Evolutionary conservation across 176 grass and related monocot species (phyloP), one percentile per base, ranked within the genome.

Genomic region (Poa pratensis): DNA sequence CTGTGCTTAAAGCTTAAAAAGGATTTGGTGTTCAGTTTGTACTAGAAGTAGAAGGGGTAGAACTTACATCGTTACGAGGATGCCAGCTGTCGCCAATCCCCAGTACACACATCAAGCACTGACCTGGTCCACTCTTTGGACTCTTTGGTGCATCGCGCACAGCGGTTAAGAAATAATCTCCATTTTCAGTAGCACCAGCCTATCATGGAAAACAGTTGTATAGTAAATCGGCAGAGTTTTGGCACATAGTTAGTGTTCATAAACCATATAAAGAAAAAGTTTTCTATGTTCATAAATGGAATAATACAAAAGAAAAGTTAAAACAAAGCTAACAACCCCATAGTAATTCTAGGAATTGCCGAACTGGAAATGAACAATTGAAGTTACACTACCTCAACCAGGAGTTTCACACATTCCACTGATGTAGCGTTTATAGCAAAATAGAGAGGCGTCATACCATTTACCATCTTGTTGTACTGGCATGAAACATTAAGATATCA

Each of bases 391-490:
- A 87, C 85, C 85, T 87, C 10, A 66, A 87, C 32, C 32, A 87
- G 69, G 15, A 87, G 85, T 17, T 69, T 67, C 50, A 46, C 49
- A 67, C 70, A 87, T 68, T 76, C 69, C 39, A 9, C 2, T 18
- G 71, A 82, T 23, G 23, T 15, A 76, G 45, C 23, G 75, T 76
- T 67, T 51, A 45, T 34, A 76, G 85, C 85, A 75, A 82, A 75
- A 76, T 75, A 58, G 35, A 87, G 86, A 76, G 79, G 71, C 75
- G 70, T 76, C 28, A 87, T 57, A 45, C 78, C 85, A 63, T 68
- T 74, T 80, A 58, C 35, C 60, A 82, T 82, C 20, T 81, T 81
- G 46, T 87, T 87, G 49, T 14, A 35, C 50, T 87, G 60, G 35
- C 14, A 54, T 57, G 48, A 57, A 55, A 54, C 34, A 75, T 64